Conservation (phyloP, 192 early-diverging fungal species). For the Umbelopsis sp. region DNA sequence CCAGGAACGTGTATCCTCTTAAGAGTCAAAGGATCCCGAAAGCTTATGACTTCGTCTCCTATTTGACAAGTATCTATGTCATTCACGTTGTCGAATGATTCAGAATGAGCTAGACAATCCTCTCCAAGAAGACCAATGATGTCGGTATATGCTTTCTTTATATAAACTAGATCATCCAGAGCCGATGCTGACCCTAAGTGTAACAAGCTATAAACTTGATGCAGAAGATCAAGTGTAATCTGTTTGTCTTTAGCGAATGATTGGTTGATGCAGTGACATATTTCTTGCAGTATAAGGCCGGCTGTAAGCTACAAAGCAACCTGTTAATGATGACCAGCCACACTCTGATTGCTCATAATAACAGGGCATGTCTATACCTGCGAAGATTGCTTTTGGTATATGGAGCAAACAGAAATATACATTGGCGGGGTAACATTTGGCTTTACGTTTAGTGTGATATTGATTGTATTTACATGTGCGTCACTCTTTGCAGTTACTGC, state of each 20-base stretch:
- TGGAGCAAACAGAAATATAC: slow-evolving; percentile 10
- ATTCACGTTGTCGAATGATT: not conserved
- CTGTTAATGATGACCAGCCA: too few species aligned
- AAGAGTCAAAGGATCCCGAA: not conserved
- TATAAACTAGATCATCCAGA: not conserved
- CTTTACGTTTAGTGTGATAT: not conserved
- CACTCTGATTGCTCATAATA: too few species aligned
- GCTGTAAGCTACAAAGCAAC: not conserved
- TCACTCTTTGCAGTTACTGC: not conserved
- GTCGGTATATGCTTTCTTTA: not conserved
- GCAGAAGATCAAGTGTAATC: not conserved
- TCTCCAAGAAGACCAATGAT: not conserved
- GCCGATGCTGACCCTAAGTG: not conserved
- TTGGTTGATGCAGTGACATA: slow-evolving; percentile 18
- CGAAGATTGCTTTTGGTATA: not conserved
- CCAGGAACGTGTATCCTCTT: not conserved
- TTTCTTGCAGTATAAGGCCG: slow-evolving; percentile 9
- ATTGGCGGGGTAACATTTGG: not conserved
- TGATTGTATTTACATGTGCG: not conserved
- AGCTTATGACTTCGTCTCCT: not conserved
- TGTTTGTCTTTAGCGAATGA: slow-evolving; percentile 3
- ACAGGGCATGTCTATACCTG: not conserved
- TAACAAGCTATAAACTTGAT: not conserved
- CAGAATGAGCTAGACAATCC: not conserved
- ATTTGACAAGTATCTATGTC: not conserved